Percentiles rank a stretch among this genome's conserved stretches.
phyloP scores from a whole-genome alignment of 1,284 basidiomycete species.

The Ustilago tritici region DNA sequence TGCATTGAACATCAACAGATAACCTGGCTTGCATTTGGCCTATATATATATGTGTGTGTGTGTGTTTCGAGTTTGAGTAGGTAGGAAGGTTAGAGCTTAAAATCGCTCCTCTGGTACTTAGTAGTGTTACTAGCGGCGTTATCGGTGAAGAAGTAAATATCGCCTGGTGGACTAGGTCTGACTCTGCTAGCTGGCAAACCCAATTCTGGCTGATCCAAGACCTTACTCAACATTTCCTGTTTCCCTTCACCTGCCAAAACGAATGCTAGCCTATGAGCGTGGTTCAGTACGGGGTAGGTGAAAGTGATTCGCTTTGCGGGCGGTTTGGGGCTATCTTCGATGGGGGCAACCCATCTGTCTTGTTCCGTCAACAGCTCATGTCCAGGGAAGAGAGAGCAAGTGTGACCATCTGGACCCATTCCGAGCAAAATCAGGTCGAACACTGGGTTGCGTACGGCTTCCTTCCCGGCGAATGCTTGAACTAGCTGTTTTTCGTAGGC shows the following conservation, averaged over 20 bases:
- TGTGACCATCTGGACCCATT: slow-evolving; percentile 83
- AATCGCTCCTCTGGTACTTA: slow-evolving; percentile 53
- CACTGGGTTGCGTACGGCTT: slow-evolving; percentile 66
- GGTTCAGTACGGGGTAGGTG: slow-evolving; percentile 69
- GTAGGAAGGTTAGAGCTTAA: slow-evolving; percentile 45
- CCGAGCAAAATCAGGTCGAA: slow-evolving; percentile 70
- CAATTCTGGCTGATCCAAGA: slow-evolving; percentile 84
- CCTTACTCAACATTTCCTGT: slow-evolving; percentile 79
- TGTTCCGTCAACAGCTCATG: slow-evolving; percentile 86
- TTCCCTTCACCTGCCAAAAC: slow-evolving; percentile 87
- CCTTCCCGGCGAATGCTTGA: slow-evolving; percentile 76
- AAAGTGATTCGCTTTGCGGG: slow-evolving; percentile 82
- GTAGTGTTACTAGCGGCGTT: slow-evolving; percentile 60
- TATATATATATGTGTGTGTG: background rate
- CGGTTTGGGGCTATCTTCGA: slow-evolving; percentile 93
- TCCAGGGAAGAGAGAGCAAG: slow-evolving; percentile 92
- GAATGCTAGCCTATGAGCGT: slow-evolving; percentile 83
- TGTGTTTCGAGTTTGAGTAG: background rate
- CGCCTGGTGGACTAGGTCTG: slow-evolving; percentile 80
- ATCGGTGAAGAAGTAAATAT: slow-evolving; percentile 68
- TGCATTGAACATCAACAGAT: background rate
- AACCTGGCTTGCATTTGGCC: background rate
- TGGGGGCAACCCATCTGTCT: slow-evolving; percentile 92
- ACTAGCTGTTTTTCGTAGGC: slow-evolving; percentile 93
- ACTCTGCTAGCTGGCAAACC: slow-evolving; percentile 87